These are phyloP conservation scores for Puccinellia tenuiflora DNA, from an alignment of 176 grass and related monocot species.

Conservation along the genomic window DNA sequence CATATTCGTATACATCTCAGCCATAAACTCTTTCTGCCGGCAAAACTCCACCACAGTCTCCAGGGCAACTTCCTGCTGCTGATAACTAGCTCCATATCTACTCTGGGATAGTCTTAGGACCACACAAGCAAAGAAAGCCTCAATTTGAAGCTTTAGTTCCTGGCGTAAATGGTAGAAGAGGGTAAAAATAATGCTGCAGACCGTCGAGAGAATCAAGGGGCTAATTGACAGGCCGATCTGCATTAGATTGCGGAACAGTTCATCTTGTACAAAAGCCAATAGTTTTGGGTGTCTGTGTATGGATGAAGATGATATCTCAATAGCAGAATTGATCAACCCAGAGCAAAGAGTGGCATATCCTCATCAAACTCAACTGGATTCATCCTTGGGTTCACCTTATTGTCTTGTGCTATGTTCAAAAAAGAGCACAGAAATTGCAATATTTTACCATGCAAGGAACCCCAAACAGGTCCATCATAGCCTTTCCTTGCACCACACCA, in stretches of 20 bases:
- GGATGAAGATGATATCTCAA: conserved; percentile 55
- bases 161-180: conserved; percentile 74
- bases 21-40: conserved; percentile 90
- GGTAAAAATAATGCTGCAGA: conserved; percentile 87
- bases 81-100: conserved; percentile 82
- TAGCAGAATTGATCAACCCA: conserved; percentile 82
- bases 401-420: too few relatives aligned
- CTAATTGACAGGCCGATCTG: conserved; percentile 87
- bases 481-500: neutral
- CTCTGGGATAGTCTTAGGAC: conserved; percentile 77
- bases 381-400: conserved; percentile 21
- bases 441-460: conserved; percentile 95
- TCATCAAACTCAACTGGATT: conserved; percentile 81
- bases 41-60: conserved; percentile 90
- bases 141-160: conserved; percentile 77
- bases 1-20: conserved; percentile 95
- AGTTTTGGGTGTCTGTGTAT: conserved; percentile 63
- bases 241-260: conserved; percentile 88
- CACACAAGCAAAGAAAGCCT: conserved; percentile 87
- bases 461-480: conserved; percentile 61
- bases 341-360: conserved; percentile 87
- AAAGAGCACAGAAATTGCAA: conserved; percentile 28
- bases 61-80: conserved; percentile 88
- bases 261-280: conserved; percentile 67
- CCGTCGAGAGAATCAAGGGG: conserved; percentile 70